Evolutionary conservation across 2,329 filamentous ascomycete species (phyloP), one percentile per base, ranked within the genome.

Genomic region (Penicillium sp.): DNA sequence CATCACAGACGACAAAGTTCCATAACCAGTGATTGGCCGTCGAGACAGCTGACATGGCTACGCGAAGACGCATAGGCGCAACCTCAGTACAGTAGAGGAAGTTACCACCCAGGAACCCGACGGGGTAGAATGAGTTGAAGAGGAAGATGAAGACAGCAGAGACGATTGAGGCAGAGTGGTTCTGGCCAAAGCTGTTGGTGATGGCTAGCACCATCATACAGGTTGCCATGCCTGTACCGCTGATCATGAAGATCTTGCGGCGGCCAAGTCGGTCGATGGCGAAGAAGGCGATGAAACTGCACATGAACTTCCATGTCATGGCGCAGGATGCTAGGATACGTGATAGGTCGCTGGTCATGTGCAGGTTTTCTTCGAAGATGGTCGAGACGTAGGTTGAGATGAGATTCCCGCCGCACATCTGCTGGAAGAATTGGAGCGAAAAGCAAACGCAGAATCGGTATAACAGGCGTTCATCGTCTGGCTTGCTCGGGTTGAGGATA

Each of bases 271-370:
- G 69, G 51, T 78, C 76, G 50, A 78, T 76, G 38, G 73, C 72
- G 56, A 76, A 70, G 60, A 78, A 74, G 38, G 74, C 70, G 26
- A 77, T 61, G 59, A 77, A 73, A 13, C 73, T 75, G 31, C 73
- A 75, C 16, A 78, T 51, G 58, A 79, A 78, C 59, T 80, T 80
- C 72, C 75, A 81, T 8, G 78, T 80, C 40, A 80, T 66, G 10
- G 76, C 75, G 20, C 74, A 76, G 3, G 66, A 74, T 4, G 74
- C 69, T 8, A 77, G 65, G 28, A 74, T 59, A 14, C 54, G 55
- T 8, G 58, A 60, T 13, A 57, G 43, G 23, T 57, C 55, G 14
- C 53, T 56, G 16, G 13, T n/a, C 55, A 57, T 56, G 16, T 54
- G n/a, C 3, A 57, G 52, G 10, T 58, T 55, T 11, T 55, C 50